Base-by-base conservation (phyloP, 2,329 filamentous ascomycete genomes). In the Penicillium hordei region DNA sequence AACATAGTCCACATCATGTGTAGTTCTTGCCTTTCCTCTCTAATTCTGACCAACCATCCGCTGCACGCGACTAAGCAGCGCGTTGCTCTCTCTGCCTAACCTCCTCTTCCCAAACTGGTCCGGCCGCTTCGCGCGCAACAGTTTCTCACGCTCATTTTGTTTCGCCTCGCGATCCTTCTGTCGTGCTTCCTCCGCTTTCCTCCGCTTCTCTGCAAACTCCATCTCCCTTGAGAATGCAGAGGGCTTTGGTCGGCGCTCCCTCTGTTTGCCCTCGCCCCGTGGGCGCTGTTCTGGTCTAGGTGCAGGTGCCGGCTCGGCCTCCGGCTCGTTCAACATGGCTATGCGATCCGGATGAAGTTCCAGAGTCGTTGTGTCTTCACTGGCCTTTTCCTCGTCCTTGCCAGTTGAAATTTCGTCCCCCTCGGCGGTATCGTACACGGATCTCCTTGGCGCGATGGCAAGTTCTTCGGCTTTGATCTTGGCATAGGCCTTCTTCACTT, bases 401-500 rank as follows among this genome's bases (percentile, higher is more conserved):
- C 59, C 50, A 46, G 60, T 57, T 46, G 63, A 54, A 25, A 64
- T 60, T 50, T 69, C 61, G 52, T 75, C 70, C 48, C 73, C 65
- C 56, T 65, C 64, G 45, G 55, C 60, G 42, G 54, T 65, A 51
- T 60, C 59, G 65, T 78, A 69, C 63, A 74, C 60, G 58, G 77
- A 68, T 68, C 69, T 72, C 44, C 62, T 59, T 10, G 67, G 60
- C 29, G 65, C 66, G 38, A 71, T 66, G 39, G 72, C 73, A 39
- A 79, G 73, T 71, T 85, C 81, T 46, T 79, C 78, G 40, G 86
- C 86, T 75, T 93, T 93, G 63, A 96, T 80, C 76, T 96, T 97
- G 62, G 89, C 89, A 72, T 96, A 97, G 42, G 89, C 85, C 76
- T 96, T 96, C 77, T 93, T 94, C 61, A 96, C 82, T 76, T 97